Base-by-base conservation (phyloP, 2,329 filamentous ascomycete genomes). In the Neocatenulostroma microsporum region DNA sequence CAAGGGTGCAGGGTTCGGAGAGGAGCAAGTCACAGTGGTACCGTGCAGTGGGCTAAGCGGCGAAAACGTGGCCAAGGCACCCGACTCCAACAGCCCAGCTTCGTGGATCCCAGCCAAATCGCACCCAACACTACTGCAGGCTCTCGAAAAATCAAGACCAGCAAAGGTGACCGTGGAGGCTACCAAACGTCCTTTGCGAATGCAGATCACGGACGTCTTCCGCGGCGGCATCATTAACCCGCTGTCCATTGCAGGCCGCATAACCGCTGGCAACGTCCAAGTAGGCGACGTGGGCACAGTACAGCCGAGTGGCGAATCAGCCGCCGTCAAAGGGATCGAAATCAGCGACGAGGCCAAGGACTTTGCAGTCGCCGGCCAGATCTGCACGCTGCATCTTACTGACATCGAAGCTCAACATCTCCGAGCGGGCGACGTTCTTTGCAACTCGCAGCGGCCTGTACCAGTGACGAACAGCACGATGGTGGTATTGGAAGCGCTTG, bases 351-450 rank as follows among this genome's bases (percentile, higher is more conserved):
- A 83, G 34, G 64, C 74, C 1, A 75, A 73, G 10, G 87, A 94
- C 41, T 98, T 87, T 86, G 86, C 84, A 0, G 87, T 95, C 11
- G 88, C 89, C 1, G 89, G 89, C 1, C 86, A 96, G 55, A 94
- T 91, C 41, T 77, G 84, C 12, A 81, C 80, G 0, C 66, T 98
- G n/a, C 82, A 93, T 48, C 71, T 98, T 32, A 72, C 78, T 6
- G 82, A 89, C 47, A 86, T 95, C 54, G 89, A 96, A 50, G 41
- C 50, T 9, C 74, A 84, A 12, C 82, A 95, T 51, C 73, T 98
- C 8, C 62, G 62, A 20, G 51, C 83, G 6, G 91, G 91, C 14
- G 88, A 96, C 54, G 82, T 96, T 13, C 64, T 94, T n/a, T 94
- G 87, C 62, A 72, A 76, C 31, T 24, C 45, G 0, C 30, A 34